Evolutionary conservation across 2,329 filamentous ascomycete species (phyloP), one percentile per base, ranked within the genome.

Genomic region (Penicillium corylophilum): DNA sequence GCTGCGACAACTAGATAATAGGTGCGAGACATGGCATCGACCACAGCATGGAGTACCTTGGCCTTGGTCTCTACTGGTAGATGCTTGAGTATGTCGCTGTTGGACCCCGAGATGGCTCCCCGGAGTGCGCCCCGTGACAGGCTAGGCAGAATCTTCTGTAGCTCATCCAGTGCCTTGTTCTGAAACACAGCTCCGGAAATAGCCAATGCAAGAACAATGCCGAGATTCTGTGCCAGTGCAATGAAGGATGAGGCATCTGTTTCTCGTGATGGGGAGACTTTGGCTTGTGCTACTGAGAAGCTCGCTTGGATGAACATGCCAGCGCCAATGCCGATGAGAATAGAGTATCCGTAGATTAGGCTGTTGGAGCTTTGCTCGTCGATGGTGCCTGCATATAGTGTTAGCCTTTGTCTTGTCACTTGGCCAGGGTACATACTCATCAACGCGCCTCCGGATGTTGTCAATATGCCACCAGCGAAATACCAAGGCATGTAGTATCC

Each of bases 401-500:
- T 28, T 13, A 38, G 35, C 9, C 10, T 13, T 20, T 13, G 16
- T 18, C 9, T 1, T 18, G 12, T 35, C 2, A 16, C 4, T 20
- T 5, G 39, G 26, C 15, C 5, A 40, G 13, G 9, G 22, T 31
- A 26, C 46, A 10, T 50, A 57, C 56, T 54, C 53, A 62, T 59
- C 38, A 57, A 49, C 3, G 52, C 56, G 22, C 54, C 54, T 10
- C 54, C 60, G 4, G 53, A 13, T 2, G 47, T 44, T 16, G 44
- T 42, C 6, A 57, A 13, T 5, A 57, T 28, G 0, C 57, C 59
- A 6, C 57, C 59, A 5, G 46, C 33, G 5, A 59, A 23, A 40
- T 60, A 62, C 57, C 59, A 62, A 1, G 57, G 59, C 49, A 55
- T 56, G 26, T 58, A 60, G 44, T 55, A 59, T 10, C 59, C 59